Conservation (phyloP, 208 protist genomes). For the Leishmania turanica region DNA sequence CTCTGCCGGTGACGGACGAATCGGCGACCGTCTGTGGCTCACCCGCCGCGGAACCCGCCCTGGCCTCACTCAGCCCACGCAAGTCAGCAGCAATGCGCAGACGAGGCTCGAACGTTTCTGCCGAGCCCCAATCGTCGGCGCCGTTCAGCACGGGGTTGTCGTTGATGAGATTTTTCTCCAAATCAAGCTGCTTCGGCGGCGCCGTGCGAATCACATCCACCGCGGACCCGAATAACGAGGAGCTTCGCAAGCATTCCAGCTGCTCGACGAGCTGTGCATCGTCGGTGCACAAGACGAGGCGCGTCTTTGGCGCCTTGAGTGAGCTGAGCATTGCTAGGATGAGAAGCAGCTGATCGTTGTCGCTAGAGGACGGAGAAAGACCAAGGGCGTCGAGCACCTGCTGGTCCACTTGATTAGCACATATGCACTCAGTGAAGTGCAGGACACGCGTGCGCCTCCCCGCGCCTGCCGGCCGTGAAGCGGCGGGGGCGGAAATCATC, state of each 20-base stretch:
- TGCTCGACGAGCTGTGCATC: conserved; percentile 42
- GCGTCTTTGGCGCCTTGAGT: conserved; percentile 24
- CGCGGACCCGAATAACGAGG: conserved; percentile 40
- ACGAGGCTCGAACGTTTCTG: conserved; percentile 6
- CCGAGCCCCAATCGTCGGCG: not conserved
- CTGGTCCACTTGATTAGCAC: conserved; percentile 40
- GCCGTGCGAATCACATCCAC: conserved; percentile 58
- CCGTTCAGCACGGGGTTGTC: conserved; percentile 55
- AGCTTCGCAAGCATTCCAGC: conserved; percentile 10
- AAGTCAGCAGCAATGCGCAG: conserved; percentile 5
- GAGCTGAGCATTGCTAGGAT: conserved; percentile 72
- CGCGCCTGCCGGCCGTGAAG: not conserved
- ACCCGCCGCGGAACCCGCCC: not conserved
- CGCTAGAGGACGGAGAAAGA: conserved; percentile 37
- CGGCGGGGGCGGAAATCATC: conserved; percentile 17
- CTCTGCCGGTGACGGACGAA: not conserved
- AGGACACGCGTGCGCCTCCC: conserved; percentile 41
- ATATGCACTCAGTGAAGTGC: conserved; percentile 84
- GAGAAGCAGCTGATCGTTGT: conserved; percentile 79
- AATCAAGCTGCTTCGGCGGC: conserved; percentile 42
- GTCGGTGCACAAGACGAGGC: conserved; percentile 73
- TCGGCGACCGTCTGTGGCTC: not conserved
- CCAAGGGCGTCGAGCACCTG: conserved; percentile 7
- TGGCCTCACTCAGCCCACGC: not conserved
- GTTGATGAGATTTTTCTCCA: conserved; percentile 55